Evolutionary conservation across 169 alveolate genomes (phyloP), one percentile per base, ranked within the genome.

Genomic region (Amoebophrya sp.): DNA sequence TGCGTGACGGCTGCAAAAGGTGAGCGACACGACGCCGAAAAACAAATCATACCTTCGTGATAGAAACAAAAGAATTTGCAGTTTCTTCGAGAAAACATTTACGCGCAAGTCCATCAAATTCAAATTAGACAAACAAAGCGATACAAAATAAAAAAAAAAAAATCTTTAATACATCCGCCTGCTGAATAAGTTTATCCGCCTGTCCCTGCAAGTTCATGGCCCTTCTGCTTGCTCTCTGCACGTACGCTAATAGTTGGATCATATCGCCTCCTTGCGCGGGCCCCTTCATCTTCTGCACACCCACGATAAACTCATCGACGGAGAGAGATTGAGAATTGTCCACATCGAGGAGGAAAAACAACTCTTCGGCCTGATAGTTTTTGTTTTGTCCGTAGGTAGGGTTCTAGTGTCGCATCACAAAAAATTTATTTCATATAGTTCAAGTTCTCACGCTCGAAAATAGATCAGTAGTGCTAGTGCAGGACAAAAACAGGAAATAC

Each of bases 271-370:
- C 83, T 25, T 66, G 83, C 35, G 83, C 83, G 32, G 83, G 83
- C 32, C 83, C 83, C 83, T 66, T 66, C 83, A 66, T 66, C 83
- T 66, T 66, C 83, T 66, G 83, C 35, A 66, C 83, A 25, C 83
- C 83, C 10, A 66, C 83, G 29, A 66, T 66, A n/a, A 66, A 66
- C 35, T 66, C 83, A 3, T 66, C 83, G 35, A 66, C 83, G 29
- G 83, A 66, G 83, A 66, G 83, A 12, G 39, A 25, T 25, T 66
- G 83, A 25, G 39, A 25, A 66, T 66, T 66, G 35, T 66, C 83
- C 38, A 66, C 83, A 66, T 66, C 83, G 7, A 66, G 35, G 32
- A 66, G 83, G 32, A 66, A 66, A 66, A 66, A 66, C 83, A 66
- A 25, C 35, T 66, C 83, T 25, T 66, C 83, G 29, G 83, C 54